Percentiles rank a stretch among this genome's conserved stretches.
phyloP scores from a whole-genome alignment of 1,284 basidiomycete species.

The Apiotrichum gracile region DNA sequence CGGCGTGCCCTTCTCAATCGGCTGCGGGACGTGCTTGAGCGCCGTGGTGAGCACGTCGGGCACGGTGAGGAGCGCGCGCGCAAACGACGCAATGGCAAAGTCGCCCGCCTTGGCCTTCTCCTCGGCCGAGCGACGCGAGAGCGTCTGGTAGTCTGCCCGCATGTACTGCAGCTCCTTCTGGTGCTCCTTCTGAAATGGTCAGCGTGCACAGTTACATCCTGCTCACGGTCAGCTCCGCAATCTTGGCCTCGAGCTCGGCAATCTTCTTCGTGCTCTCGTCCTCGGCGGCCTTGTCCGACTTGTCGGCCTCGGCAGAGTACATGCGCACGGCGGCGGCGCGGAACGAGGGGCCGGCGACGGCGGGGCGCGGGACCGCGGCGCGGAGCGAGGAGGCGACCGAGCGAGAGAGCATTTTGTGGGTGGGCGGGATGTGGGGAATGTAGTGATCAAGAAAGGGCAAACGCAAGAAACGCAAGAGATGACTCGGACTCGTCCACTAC shows the following conservation, averaged over 20 bases:
- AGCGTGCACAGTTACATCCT: background rate
- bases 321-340: conserved; percentile 6
- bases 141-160: conserved; percentile 91
- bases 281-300: conserved; percentile 2
- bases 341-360: background rate
- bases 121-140: conserved; percentile 80
- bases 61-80: conserved; percentile 79
- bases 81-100: conserved; percentile 88
- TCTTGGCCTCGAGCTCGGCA: conserved; percentile 19
- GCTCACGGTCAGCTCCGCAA: conserved; percentile 15
- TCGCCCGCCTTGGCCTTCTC: conserved; percentile 90
- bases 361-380: conserved; percentile 13
- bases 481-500: background rate
- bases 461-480: background rate
- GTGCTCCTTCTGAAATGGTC: no score
- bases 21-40: conserved; percentile 67
- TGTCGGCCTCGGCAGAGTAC: conserved; percentile 12
- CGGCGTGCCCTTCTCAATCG: conserved; percentile 48
- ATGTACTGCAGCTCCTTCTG: conserved; percentile 79
- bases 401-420: conserved; percentile 14
- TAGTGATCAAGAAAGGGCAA: background rate
- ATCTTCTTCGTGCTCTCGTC: conserved; percentile 19
- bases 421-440: background rate
- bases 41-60: conserved; percentile 88
- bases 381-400: conserved; percentile 14